Evolutionary conservation across 1,284 basidiomycete species (phyloP).

Genomic region (Marasmius oreades): DNA sequence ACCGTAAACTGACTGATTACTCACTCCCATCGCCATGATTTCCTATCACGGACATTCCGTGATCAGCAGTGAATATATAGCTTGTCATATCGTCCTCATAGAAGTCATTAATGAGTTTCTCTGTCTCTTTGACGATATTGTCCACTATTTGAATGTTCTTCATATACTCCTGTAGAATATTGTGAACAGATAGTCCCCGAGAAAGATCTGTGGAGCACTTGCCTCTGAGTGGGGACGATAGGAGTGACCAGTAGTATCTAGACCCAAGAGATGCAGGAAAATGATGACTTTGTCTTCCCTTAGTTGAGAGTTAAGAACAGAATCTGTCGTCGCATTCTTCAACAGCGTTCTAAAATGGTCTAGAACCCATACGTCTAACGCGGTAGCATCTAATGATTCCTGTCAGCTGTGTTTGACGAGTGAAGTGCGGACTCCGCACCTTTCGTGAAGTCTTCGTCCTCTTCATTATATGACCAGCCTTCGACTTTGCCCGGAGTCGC

Average conservation of each 20-base stretch:
- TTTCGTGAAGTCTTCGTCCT: conserved; percentile 84
- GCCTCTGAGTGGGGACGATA: conserved; percentile 83
- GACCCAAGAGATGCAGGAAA: conserved; percentile 82
- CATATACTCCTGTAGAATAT: conserved; percentile 70
- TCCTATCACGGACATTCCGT: conserved; percentile 87
- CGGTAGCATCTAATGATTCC: conserved; percentile 66
- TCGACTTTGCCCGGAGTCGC: conserved; percentile 69
- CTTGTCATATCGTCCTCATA: conserved; percentile 71
- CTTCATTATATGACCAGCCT: conserved; percentile 77
- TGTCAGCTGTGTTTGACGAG: background rate
- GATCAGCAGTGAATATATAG: conserved; percentile 86
- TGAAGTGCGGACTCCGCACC: conserved; percentile 34
- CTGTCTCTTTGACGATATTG: conserved; percentile 67
- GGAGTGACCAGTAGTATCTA: conserved; percentile 88
- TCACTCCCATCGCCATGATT: conserved; percentile 88
- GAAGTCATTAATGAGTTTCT: conserved; percentile 60
- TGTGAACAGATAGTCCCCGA: background rate
- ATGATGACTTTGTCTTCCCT: conserved; percentile 65
- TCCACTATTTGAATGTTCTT: conserved; percentile 83
- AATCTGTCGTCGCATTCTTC: conserved; percentile 56
- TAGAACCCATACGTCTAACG: conserved; percentile 79
- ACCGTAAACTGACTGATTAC: conserved; percentile 17
- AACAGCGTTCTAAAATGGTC: conserved; percentile 62
- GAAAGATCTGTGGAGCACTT: conserved; percentile 1
- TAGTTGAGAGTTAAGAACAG: conserved; percentile 45